These are phyloP conservation scores for Gracilariopsis chorda DNA, from an alignment of 23 red algal genomes.

Conservation along the genomic window DNA sequence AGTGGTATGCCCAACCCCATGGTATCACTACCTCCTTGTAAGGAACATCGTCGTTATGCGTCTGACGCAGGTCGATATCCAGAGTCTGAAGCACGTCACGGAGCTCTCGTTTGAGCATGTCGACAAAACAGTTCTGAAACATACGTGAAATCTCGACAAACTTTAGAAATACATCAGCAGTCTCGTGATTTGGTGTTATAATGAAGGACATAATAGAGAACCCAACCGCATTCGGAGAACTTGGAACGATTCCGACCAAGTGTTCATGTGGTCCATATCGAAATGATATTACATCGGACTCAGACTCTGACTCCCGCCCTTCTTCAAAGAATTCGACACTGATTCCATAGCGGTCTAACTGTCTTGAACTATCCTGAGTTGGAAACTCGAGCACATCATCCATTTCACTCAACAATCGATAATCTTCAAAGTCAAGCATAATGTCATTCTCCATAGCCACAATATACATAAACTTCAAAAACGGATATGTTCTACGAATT, in stretches of 20 bases:
- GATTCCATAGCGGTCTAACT: not conserved
- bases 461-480: not conserved
- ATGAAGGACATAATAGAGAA: not conserved
- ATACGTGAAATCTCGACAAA: not conserved
- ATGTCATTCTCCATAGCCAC: not conserved
- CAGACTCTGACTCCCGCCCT: no score
- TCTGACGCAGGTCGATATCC: not conserved
- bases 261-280: not conserved
- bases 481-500: no score
- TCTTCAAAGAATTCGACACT: not conserved
- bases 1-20: not conserved
- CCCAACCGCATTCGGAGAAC: not conserved
- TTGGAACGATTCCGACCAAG: not conserved
- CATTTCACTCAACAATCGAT: not conserved
- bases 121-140: not conserved
- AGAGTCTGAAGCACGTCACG: not conserved
- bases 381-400: not conserved
- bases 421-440: not conserved
- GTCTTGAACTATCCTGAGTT: not conserved
- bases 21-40: not conserved
- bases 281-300: not conserved
- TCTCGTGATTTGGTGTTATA: not conserved
- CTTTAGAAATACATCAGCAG: not conserved
- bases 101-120: not conserved
- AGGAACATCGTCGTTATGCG: not conserved